Evolutionary conservation across 306 rosid genomes (phyloP).

Genomic region (Spatholobus suberectus): DNA sequence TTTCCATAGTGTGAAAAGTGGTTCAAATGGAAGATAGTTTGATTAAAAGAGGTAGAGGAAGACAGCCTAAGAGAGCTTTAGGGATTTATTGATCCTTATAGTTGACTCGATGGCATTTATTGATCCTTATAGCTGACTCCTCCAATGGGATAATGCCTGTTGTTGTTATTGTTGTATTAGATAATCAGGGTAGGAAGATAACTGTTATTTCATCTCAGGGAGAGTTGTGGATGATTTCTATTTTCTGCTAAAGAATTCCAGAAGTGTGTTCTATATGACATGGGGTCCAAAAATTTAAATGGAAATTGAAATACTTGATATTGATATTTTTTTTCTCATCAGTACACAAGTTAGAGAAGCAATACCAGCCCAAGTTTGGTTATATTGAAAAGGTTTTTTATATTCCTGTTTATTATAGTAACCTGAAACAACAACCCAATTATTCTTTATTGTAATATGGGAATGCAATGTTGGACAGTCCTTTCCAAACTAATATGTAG

Average conservation of each 20-base stretch:
- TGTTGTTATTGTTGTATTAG: not conserved
- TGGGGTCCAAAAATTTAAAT: not conserved
- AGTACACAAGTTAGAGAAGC: constrained; percentile 14
- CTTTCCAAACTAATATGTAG: not conserved
- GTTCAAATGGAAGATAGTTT: too few relatives aligned
- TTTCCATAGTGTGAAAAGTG: too few relatives aligned
- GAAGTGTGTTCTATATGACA: not conserved
- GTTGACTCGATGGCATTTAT: not conserved
- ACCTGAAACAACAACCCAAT: not conserved
- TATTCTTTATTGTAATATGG: too few relatives aligned
- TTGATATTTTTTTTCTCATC: not conserved
- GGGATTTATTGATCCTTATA: too few relatives aligned
- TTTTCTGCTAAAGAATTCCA: not conserved
- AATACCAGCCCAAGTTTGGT: not conserved
- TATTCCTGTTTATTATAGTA: not conserved
- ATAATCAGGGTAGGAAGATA: not conserved
- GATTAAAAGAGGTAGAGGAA: too few relatives aligned
- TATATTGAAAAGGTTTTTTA: not conserved
- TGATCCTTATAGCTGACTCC: not conserved
- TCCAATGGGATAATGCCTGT: not conserved
- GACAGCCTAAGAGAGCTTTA: not conserved
- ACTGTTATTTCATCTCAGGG: not conserved
- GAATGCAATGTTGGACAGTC: not conserved
- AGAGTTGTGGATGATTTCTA: not conserved
- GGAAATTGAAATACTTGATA: not conserved